phyloP scores from a whole-genome alignment of 192 early-diverging fungal genomes.

The Chytriomyces sp. region DNA sequence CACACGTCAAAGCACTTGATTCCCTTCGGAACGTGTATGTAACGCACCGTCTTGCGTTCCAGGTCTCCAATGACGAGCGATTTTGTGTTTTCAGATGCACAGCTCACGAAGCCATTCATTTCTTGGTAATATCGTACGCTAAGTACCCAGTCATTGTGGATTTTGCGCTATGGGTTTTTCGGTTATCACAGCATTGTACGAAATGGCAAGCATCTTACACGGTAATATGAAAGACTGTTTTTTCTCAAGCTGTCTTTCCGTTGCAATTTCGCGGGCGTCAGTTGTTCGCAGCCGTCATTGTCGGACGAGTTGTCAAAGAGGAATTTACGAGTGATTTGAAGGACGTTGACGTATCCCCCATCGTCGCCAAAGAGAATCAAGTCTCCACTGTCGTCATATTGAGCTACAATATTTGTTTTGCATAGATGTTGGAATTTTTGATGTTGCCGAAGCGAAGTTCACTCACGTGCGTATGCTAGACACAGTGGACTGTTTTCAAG shows the following conservation, averaged over 20 bases:
- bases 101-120: constrained; percentile 65
- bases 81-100: constrained; percentile 51
- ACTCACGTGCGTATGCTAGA: constrained; percentile 52
- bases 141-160: constrained; percentile 67
- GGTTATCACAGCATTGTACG: neutral
- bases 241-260: constrained; percentile 47
- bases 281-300: constrained; percentile 42
- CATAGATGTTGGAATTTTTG: neutral
- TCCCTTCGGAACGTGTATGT: constrained; percentile 59
- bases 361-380: constrained; percentile 65
- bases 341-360: constrained; percentile 62
- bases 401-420: constrained; percentile 26
- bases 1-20: constrained; percentile 66
- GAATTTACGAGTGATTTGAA: constrained; percentile 52
- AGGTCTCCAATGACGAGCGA: constrained; percentile 62
- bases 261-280: constrained; percentile 49
- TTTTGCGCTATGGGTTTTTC: constrained; percentile 45
- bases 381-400: constrained; percentile 58
- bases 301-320: constrained; percentile 49
- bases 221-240: constrained; percentile 50
- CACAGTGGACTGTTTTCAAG: constrained; percentile 65
- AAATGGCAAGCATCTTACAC: constrained; percentile 10
- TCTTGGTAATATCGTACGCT: constrained; percentile 61
- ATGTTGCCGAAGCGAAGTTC: neutral
- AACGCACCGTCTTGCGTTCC: constrained; percentile 57